Conservation (phyloP, 495 filamentous ascomycete genomes). For the Saxophila tyrrhenica region DNA sequence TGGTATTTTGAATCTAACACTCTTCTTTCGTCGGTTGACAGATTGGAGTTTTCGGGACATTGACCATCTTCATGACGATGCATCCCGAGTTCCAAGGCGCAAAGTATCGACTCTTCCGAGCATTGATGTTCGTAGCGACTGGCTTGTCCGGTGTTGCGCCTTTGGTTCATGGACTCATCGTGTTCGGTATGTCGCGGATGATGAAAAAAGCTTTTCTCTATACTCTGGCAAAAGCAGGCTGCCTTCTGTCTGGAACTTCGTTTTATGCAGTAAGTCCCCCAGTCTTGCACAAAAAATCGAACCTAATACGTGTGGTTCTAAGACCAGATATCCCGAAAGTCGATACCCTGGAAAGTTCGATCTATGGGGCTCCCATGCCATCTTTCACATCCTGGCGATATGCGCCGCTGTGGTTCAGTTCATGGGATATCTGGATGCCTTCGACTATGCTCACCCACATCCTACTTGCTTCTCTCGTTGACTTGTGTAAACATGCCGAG, state of each 20-base stretch:
- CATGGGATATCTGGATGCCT: constrained; percentile 12
- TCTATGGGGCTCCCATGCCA: constrained; percentile 9
- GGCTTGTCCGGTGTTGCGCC: constrained; percentile 5
- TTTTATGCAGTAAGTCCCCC: constrained; percentile 10
- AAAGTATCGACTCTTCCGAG: constrained; percentile 3
- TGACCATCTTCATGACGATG: constrained; percentile 10
- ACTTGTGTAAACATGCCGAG: not conserved
- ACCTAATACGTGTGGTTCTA: constrained; percentile 8
- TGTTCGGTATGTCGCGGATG: constrained; percentile 7
- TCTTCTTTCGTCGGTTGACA: not conserved
- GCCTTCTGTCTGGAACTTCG: constrained; percentile 11
- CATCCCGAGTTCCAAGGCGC: constrained; percentile 4
- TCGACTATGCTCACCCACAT: constrained; percentile 24
- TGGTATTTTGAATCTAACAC: constrained; percentile 9
- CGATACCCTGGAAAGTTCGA: constrained; percentile 7
- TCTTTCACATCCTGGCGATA: constrained; percentile 8
- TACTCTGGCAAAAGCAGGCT: constrained; percentile 24
- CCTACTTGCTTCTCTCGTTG: constrained; percentile 20
- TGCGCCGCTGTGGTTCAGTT: constrained; percentile 6
- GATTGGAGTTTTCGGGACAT: constrained; percentile 4
- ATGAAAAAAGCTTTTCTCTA: constrained; percentile 24
- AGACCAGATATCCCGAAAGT: constrained; percentile 11
- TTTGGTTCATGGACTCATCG: constrained; percentile 1
- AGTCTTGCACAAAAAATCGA: constrained; percentile 8
- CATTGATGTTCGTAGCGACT: constrained; percentile 4